Evolutionary conservation across 148 eudicot genomes (phyloP), one percentile per base, ranked within the genome.

Genomic region (Rhododendron mucronatum): DNA sequence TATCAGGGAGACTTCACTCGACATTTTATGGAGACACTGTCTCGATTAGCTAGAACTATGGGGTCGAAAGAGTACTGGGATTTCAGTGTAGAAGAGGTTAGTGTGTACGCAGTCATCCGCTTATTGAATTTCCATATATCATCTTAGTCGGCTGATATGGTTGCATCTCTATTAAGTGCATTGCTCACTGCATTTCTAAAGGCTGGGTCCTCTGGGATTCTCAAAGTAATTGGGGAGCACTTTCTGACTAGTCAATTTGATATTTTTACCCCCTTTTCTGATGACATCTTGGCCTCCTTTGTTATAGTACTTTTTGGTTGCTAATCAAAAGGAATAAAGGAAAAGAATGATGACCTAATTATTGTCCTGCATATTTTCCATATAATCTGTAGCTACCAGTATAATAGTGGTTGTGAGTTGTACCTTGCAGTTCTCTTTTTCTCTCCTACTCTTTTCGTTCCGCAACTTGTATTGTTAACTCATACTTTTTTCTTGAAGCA

Each of bases 31-130:
- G 92, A 90, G 81, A 80, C 53, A 41, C 84, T 92, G 82, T 67
- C 87, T 16, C 88, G 86, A 53, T 79, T 92, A 55, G 92, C 90
- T 23, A 87, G 85, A 28, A 84, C 89, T 16, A 87, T 92, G 94
- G 91, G 87, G 78, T 74, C 86, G 14, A 92, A 87, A 81, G 94
- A 92, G 83, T 90, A 90, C 73, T 91, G 93, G 94, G 92, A 92
- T 44, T 89, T 88, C 84, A 88, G 85, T 4, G 84, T 86, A 26
- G 89, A 87, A 82, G 94, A 92, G 93, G 94, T 92, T 71, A n/a
- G 92, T 85, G 51, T 45, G 41, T 75, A 35, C 51, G 55, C 3
- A 41, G 33, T 71, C 35, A n/a, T n/a, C 16, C 14, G 13, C 77
- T 21, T 73, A 28, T 41, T 47, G 15, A 26, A 39, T 85, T 78